phyloP scores from a whole-genome alignment of 306 rosid species.

The Pyrus bretschneideri region DNA sequence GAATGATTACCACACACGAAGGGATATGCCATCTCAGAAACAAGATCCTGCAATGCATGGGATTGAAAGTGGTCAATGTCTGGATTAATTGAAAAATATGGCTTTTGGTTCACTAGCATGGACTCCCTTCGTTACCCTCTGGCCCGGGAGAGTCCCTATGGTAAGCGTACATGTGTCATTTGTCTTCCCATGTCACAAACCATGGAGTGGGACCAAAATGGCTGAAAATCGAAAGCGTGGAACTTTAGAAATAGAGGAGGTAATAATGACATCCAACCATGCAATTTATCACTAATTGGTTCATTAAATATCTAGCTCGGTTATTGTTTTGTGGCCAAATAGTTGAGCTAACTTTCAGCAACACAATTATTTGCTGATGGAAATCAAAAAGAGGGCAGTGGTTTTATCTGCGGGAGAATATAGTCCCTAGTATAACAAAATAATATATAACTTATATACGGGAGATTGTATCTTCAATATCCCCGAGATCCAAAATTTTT shows the following conservation, averaged over 20 bases:
- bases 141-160: neutral
- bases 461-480: too few relatives aligned
- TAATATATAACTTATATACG: too few relatives aligned
- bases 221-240: neutral
- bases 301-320: neutral
- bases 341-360: neutral
- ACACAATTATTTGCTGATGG: neutral
- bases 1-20: neutral
- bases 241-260: neutral
- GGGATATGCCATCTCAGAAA: neutral
- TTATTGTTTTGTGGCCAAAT: neutral
- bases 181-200: neutral
- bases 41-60: neutral
- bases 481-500: too few relatives aligned
- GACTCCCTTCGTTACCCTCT: neutral
- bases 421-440: too few relatives aligned
- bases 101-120: neutral
- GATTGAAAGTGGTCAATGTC: neutral
- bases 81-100: neutral
- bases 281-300: neutral
- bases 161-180: neutral
- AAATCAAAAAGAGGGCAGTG: neutral
- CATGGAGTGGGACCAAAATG: neutral
- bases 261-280: conserved; percentile 9
- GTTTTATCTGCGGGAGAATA: neutral